Base-by-base conservation (phyloP, 139 green algal species). In the Chlamydomonas applanata region DNA sequence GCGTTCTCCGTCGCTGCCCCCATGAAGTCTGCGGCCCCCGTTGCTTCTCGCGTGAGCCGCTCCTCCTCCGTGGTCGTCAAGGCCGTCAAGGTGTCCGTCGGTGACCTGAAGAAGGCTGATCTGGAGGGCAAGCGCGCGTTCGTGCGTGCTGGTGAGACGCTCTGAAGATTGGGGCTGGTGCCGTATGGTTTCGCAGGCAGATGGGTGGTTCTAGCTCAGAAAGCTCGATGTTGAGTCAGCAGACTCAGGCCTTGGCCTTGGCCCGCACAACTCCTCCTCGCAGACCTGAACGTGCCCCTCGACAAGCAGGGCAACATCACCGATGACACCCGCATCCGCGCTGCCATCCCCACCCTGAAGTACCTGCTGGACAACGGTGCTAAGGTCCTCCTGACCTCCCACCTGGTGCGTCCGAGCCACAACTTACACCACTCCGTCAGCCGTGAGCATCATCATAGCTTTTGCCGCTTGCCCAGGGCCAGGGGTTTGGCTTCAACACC, bases 251-350 rank as follows among this genome's bases (percentile, higher is more conserved):
- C 24, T 49, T 34, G 9, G 17, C 53, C 16, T 57, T 67, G 27
- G 24, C 46, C 27, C 30, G 29, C 1, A 14, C 57, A 17, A 32
- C 19, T 25, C 14, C 25, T 27, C 16, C 40, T 49, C 69, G 91
- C 91, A 36, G 96, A 99, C 81, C 88, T 99, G 62, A 99, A 99
- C 89, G 96, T 99, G 36, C 96, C 96, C 22, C 89, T 99, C n/a
- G 93, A 98, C 84, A 92, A 86, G 57, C 79, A 92, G 64, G 71
- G 87, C 61, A 95, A 93, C 52, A 98, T 99, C 87, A 97, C 90
- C 25, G 96, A 98, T 78, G 96, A 99, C 91, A 99, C 96, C 29
- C 91, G 96, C 80, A 98, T 99, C 81, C 87, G 96, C 32, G 96
- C 95, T 69, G 95, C 96, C 9, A 82, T 99, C 56, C 96, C 96